These are phyloP conservation scores for Stemphylium lycopersici DNA, from an alignment of 2,329 filamentous ascomycete species.

Conservation along the genomic window DNA sequence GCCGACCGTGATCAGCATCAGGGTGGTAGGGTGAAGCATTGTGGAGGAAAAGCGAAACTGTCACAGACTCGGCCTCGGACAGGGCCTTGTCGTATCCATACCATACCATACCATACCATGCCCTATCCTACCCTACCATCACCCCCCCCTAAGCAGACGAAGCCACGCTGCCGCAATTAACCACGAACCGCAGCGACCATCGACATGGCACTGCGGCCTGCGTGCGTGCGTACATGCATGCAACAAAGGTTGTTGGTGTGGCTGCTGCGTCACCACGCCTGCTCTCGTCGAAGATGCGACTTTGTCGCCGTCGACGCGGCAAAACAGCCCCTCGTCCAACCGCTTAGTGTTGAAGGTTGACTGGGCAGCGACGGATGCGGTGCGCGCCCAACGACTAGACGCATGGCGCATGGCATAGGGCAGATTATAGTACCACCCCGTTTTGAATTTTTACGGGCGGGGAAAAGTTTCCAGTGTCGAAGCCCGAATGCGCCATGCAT, in stretches of 20 bases:
- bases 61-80: constrained; percentile 14
- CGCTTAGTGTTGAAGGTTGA: constrained; percentile 5
- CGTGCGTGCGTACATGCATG: too few relatives aligned
- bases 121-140: too few relatives aligned
- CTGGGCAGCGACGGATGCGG: constrained; percentile 18
- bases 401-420: constrained; percentile 34
- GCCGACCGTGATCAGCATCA: constrained; percentile 13
- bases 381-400: constrained; percentile 34
- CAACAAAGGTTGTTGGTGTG: constrained; percentile 3
- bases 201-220: too few relatives aligned
- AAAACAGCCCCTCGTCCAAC: constrained; percentile 8
- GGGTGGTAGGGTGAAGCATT: constrained; percentile 3
- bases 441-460: constrained; percentile 34
- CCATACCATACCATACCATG: too few relatives aligned
- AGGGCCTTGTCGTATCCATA: too few relatives aligned
- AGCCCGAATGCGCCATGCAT: constrained; percentile 31
- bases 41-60: not conserved
- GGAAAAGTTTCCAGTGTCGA: constrained; percentile 26
- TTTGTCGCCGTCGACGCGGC: not conserved
- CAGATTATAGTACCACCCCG: constrained; percentile 28
- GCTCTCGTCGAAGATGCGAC: not conserved
- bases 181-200: too few relatives aligned
- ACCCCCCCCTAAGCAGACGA: too few relatives aligned
- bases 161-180: too few relatives aligned
- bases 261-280: constrained; percentile 15